Conservation (phyloP, 441 rosid genomes). For the Manihot esculenta region DNA sequence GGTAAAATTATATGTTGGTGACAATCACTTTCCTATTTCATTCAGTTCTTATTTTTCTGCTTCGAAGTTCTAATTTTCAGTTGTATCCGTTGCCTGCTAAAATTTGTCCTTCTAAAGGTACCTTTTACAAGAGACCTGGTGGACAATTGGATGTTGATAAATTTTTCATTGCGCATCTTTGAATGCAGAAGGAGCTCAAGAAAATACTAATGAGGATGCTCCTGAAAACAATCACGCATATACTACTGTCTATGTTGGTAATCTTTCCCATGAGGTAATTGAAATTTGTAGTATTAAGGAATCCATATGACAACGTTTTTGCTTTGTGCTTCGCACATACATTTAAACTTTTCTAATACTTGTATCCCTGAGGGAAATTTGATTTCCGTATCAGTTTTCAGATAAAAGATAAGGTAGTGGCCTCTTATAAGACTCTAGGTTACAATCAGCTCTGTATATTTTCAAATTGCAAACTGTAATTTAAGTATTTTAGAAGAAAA, state of each 20-base stretch:
- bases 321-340: background rate
- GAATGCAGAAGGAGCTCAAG: slow-evolving; percentile 74
- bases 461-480: background rate
- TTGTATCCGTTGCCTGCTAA: slow-evolving; percentile 7
- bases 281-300: slow-evolving; percentile 3
- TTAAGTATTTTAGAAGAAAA: background rate
- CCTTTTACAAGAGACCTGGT: background rate
- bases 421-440: too few relatives aligned
- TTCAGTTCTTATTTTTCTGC: background rate
- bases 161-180: slow-evolving; percentile 5
- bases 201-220: slow-evolving; percentile 58
- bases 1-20: background rate
- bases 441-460: too few relatives aligned
- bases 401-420: background rate
- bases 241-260: slow-evolving; percentile 90
- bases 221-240: slow-evolving; percentile 80
- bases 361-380: background rate
- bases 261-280: slow-evolving; percentile 78
- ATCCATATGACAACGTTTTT: background rate
- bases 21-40: background rate
- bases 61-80: background rate
- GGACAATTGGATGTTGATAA: slow-evolving; percentile 5
- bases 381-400: background rate
- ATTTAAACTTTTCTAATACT: background rate
- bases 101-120: background rate